phyloP scores from a whole-genome alignment of 2,329 filamentous ascomycete species.

The Stagonosporopsis tanaceti region DNA sequence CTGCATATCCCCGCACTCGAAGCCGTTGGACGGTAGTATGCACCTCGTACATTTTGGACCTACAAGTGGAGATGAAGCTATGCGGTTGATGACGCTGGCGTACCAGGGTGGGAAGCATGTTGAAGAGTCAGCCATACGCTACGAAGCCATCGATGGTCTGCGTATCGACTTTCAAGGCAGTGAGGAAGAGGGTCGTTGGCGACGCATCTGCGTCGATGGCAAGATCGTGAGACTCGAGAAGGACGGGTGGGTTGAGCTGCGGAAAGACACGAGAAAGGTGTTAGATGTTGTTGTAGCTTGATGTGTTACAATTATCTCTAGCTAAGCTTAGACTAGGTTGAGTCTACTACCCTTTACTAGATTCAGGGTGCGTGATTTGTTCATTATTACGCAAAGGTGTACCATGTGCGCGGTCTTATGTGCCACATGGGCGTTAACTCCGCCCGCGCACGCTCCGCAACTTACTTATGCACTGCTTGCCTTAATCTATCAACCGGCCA shows the following conservation, averaged over 20 bases:
- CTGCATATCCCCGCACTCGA: slow-evolving; percentile 77
- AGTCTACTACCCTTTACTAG: too few species aligned
- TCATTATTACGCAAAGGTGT: too few species aligned
- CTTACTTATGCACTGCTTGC: too few species aligned
- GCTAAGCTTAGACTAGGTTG: not conserved
- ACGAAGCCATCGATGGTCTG: slow-evolving; percentile 74
- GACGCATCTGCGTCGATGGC: slow-evolving; percentile 90
- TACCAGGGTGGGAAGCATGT: slow-evolving; percentile 67
- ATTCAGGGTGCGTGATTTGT: too few species aligned
- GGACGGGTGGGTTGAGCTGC: slow-evolving; percentile 75
- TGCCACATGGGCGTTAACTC: too few species aligned
- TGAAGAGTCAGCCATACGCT: slow-evolving; percentile 66
- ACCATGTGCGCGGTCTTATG: too few species aligned
- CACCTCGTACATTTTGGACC: slow-evolving; percentile 78
- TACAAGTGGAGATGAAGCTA: slow-evolving; percentile 69
- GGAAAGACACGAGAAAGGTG: slow-evolving; percentile 54
- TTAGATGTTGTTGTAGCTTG: slow-evolving; percentile 45
- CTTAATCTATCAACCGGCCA: too few species aligned
- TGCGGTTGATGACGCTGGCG: slow-evolving; percentile 76
- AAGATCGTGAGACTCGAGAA: slow-evolving; percentile 78
- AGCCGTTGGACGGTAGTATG: slow-evolving; percentile 74
- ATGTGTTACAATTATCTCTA: not conserved
- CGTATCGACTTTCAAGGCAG: slow-evolving; percentile 65
- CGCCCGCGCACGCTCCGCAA: too few species aligned
- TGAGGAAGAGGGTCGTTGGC: slow-evolving; percentile 77